Percentiles rank a stretch among this genome's conserved stretches.
phyloP scores from a whole-genome alignment of 306 rosid species.

The Quillaja saponaria region DNA sequence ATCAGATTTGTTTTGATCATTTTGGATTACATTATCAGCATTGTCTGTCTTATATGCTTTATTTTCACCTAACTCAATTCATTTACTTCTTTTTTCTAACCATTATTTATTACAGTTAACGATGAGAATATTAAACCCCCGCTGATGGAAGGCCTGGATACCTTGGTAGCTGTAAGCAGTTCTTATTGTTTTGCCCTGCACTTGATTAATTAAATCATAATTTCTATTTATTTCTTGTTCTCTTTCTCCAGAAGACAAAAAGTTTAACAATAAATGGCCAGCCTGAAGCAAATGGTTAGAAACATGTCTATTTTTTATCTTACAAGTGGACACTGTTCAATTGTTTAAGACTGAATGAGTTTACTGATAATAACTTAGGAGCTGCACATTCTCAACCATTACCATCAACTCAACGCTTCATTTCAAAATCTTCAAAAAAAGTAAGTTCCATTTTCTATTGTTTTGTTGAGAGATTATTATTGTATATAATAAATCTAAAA shows the following conservation, averaged over 20 bases:
- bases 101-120: conserved; percentile 46
- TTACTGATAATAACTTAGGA: conserved; percentile 38
- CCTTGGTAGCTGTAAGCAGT: conserved; percentile 56
- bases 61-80: conserved; percentile 3
- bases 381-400: conserved; percentile 43
- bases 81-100: conserved; percentile 8
- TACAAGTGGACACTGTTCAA: conserved; percentile 17
- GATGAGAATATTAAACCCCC: conserved; percentile 74
- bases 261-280: conserved; percentile 31
- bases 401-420: conserved; percentile 43
- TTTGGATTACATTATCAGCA: not conserved
- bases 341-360: conserved; percentile 12
- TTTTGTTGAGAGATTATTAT: not conserved
- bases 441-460: conserved; percentile 34
- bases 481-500: not conserved
- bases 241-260: conserved; percentile 53
- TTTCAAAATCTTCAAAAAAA: conserved; percentile 70
- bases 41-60: not conserved
- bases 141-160: conserved; percentile 68
- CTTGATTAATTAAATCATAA: conserved; percentile 12
- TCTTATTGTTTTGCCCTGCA: conserved; percentile 6
- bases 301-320: not conserved
- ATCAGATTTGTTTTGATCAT: not conserved
- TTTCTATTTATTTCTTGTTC: not conserved
- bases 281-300: conserved; percentile 58